Evolutionary conservation across 2,329 filamentous ascomycete genomes (phyloP).

Genomic region (Penicillium fuscoglaucum): DNA sequence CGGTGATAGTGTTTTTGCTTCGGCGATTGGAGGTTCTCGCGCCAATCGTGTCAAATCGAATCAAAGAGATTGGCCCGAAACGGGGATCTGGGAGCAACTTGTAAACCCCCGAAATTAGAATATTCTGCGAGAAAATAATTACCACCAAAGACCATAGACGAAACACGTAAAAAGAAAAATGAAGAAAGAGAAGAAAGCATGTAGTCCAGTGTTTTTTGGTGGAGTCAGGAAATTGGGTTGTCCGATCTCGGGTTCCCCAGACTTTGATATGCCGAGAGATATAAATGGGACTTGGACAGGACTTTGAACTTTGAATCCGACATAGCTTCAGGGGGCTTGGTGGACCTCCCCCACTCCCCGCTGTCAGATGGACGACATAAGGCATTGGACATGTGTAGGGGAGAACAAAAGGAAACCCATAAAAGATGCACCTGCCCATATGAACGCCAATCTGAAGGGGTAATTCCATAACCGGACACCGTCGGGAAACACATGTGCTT

Average conservation of each 20-base stretch:
- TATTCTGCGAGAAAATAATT: slow-evolving; percentile 14
- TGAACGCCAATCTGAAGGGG: not conserved
- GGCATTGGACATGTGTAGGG: not conserved
- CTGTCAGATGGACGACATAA: not conserved
- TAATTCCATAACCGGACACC: not conserved
- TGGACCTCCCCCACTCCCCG: slow-evolving; percentile 1
- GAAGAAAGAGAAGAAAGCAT: slow-evolving; percentile 11
- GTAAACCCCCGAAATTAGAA: slow-evolving; percentile 14
- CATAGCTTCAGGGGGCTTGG: not conserved
- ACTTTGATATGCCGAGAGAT: slow-evolving; percentile 2
- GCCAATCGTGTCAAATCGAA: slow-evolving; percentile 1
- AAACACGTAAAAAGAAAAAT: not conserved
- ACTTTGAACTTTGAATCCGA: not conserved
- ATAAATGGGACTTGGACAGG: not conserved
- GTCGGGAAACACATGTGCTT: not conserved
- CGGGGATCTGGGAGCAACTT: slow-evolving; percentile 2
- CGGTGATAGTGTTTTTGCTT: not conserved
- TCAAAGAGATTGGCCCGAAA: slow-evolving; percentile 13
- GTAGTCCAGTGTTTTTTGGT: slow-evolving; percentile 11
- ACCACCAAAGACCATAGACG: not conserved
- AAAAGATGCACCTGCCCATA: not conserved
- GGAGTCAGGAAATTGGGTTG: slow-evolving; percentile 24
- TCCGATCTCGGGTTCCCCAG: slow-evolving; percentile 20
- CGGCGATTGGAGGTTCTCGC: slow-evolving; percentile 6
- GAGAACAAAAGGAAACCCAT: not conserved